phyloP scores from a whole-genome alignment of 106 monocot genomes.

The Dactylorhiza incarnata region DNA sequence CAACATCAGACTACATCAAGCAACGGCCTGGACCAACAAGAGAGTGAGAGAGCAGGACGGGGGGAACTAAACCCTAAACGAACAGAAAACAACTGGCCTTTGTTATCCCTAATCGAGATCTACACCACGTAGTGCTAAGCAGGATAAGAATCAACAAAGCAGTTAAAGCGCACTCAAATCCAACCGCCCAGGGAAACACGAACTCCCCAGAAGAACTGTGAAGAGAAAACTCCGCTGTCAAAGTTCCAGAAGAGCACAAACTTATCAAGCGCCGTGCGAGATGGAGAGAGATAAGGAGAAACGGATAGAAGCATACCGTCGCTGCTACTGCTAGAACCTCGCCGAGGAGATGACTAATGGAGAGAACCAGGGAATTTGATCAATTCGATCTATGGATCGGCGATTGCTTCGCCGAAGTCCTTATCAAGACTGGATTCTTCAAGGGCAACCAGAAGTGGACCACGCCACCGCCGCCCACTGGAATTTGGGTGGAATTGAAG shows the following conservation, averaged over 20 bases:
- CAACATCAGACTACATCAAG: neutral
- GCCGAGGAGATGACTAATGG: neutral
- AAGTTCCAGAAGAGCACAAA: neutral
- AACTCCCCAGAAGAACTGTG: no score
- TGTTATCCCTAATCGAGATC: slow-evolving; percentile 2
- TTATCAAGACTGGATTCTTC: neutral
- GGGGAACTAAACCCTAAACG: neutral
- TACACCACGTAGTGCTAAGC: neutral
- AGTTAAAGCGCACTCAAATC: neutral
- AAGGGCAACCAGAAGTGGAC: neutral
- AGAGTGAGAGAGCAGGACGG: neutral
- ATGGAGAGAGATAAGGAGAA: neutral
- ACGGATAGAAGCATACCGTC: neutral
- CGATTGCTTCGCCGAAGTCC: neutral
- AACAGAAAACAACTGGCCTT: neutral
- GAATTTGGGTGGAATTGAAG: neutral
- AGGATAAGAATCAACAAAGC: neutral
- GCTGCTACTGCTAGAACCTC: neutral
- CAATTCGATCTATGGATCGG: neutral
- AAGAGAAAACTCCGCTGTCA: neutral
- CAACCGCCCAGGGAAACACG: no score
- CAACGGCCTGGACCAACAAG: neutral
- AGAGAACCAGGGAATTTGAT: neutral
- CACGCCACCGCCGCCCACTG: neutral
- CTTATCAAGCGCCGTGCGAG: neutral